Conservation (phyloP, 1,284 basidiomycete genomes). For the Pseudozyma thailandica region DNA sequence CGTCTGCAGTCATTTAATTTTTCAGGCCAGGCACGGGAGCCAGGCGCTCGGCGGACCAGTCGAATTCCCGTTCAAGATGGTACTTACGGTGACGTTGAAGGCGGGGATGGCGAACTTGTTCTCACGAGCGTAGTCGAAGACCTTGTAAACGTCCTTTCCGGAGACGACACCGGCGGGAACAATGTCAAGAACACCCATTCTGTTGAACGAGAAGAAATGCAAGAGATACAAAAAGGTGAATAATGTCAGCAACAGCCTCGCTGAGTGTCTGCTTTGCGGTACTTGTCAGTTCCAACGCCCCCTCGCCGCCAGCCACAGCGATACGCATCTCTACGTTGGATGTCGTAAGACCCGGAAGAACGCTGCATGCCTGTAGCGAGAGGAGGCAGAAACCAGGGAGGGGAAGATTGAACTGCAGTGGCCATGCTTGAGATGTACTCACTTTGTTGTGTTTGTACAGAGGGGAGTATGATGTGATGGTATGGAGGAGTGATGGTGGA, state of each 20-base stretch:
- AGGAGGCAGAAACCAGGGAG: too few species aligned
- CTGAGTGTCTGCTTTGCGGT: background rate
- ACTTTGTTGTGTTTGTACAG: conserved; percentile 26
- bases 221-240: background rate
- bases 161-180: conserved; percentile 66
- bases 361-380: too few species aligned
- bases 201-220: conserved; percentile 12
- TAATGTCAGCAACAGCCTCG: background rate
- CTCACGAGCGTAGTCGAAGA: conserved; percentile 66
- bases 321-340: too few species aligned
- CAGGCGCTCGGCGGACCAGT: background rate
- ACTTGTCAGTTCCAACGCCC: background rate
- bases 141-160: conserved; percentile 68
- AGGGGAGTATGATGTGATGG: conserved; percentile 5
- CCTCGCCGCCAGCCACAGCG: background rate
- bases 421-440: conserved; percentile 12
- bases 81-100: conserved; percentile 66
- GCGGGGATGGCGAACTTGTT: conserved; percentile 67
- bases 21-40: background rate
- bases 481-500: conserved; percentile 23
- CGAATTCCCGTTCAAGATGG: background rate
- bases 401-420: too few species aligned
- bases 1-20: too few species aligned
- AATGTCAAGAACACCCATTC: conserved; percentile 64
- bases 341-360: too few species aligned